These are phyloP conservation scores for Dactylis glomerata DNA, from an alignment of 176 grass and related monocot species.

Conservation along the genomic window DNA sequence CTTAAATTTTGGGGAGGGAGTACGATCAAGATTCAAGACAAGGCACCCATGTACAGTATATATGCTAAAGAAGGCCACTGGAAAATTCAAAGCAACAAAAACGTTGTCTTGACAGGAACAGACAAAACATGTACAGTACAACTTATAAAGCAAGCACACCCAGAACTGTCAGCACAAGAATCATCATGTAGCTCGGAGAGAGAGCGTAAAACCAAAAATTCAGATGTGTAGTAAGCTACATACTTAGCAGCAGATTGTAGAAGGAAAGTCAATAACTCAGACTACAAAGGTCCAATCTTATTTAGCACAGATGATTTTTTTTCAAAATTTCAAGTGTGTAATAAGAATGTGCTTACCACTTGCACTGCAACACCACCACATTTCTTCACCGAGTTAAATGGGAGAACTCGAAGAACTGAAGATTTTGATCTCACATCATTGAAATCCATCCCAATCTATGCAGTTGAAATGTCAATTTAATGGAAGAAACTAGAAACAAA, in stretches of 20 bases:
- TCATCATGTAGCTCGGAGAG: not conserved
- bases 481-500: not conserved
- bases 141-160: not conserved
- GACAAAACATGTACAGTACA: not conserved
- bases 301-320: not conserved
- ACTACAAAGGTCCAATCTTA: too few relatives aligned
- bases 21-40: not conserved
- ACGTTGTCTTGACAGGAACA: not conserved
- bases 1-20: not conserved
- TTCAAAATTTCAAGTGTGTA: slow-evolving; percentile 17
- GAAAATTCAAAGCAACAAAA: not conserved
- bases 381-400: slow-evolving; percentile 78
- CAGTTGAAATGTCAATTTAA: not conserved
- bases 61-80: not conserved
- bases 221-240: not conserved
- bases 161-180: not conserved
- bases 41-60: not conserved
- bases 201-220: not conserved
- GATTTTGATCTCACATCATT: slow-evolving; percentile 41
- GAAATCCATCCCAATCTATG: slow-evolving; percentile 71
- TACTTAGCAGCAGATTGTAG: not conserved
- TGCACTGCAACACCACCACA: slow-evolving; percentile 56
- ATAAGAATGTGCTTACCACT: slow-evolving; percentile 42
- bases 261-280: not conserved
- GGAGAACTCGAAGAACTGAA: slow-evolving; percentile 49